Conservation (phyloP, 139 green algal species). For the Asterochloris sp. region DNA sequence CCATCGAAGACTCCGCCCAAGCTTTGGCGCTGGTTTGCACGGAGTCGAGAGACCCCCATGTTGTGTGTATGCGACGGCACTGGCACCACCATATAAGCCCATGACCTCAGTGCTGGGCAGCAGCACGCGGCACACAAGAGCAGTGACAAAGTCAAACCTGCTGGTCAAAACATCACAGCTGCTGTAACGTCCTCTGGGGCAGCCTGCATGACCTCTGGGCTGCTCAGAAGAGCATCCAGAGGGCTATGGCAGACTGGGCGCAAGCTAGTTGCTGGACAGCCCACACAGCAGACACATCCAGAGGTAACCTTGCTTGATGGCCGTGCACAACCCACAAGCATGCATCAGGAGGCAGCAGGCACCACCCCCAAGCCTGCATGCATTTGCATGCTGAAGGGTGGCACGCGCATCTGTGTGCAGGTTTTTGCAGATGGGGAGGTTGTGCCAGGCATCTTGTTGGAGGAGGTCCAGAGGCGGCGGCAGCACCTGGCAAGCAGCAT, state of each 20-base stretch:
- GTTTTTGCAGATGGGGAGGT: slow-evolving; percentile 48
- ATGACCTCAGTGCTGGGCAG: too few relatives aligned
- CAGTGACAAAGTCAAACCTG: too few relatives aligned
- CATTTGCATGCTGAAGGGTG: not conserved
- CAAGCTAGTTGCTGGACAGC: slow-evolving; percentile 40
- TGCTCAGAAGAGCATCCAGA: slow-evolving; percentile 1
- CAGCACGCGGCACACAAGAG: too few relatives aligned
- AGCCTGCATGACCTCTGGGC: not conserved
- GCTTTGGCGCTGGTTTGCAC: too few relatives aligned
- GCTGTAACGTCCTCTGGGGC: too few relatives aligned
- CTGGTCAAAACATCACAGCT: too few relatives aligned
- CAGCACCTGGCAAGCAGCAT: slow-evolving; percentile 42
- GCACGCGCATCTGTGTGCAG: slow-evolving; percentile 38
- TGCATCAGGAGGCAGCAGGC: not conserved
- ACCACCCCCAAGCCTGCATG: not conserved
- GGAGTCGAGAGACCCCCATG: too few relatives aligned
- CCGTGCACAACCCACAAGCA: not conserved
- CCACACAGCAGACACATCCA: slow-evolving; percentile 50
- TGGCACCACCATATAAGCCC: too few relatives aligned
- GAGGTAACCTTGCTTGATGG: slow-evolving; percentile 22
- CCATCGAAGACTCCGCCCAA: too few relatives aligned
- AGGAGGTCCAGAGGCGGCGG: slow-evolving; percentile 55
- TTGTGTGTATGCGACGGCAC: too few relatives aligned
- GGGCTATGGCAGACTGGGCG: not conserved
- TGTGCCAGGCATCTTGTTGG: slow-evolving; percentile 46